These are phyloP conservation scores for Mycena latifolia DNA, from an alignment of 768 basidiomycete species.

Conservation along the genomic window DNA sequence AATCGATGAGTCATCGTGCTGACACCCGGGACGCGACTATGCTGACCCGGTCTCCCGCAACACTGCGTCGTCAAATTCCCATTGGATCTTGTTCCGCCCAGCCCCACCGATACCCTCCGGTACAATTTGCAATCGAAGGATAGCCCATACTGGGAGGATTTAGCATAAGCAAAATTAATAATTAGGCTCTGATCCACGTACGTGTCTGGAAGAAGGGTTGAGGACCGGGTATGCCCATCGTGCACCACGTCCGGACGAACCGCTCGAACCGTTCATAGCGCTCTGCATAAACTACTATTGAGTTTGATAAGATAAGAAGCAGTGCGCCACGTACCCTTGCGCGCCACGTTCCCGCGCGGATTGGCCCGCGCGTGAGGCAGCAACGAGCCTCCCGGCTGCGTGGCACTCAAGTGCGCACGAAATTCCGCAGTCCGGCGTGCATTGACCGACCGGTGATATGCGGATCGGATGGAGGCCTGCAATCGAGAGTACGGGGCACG, in stretches of 20 bases:
- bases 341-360: slow-evolving; percentile 72
- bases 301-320: slow-evolving; percentile 10
- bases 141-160: slow-evolving; percentile 77
- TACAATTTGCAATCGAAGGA: slow-evolving; percentile 84
- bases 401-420: slow-evolving; percentile 85
- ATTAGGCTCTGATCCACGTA: slow-evolving; percentile 44
- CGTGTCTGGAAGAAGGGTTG: slow-evolving; percentile 86
- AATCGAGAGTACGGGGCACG: slow-evolving; percentile 89
- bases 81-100: slow-evolving; percentile 77
- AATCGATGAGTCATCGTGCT: slow-evolving; percentile 37
- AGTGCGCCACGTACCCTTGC: slow-evolving; percentile 62
- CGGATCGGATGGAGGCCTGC: slow-evolving; percentile 88
- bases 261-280: slow-evolving; percentile 80
- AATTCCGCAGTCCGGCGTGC: slow-evolving; percentile 85
- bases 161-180: slow-evolving; percentile 44
- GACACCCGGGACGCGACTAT: slow-evolving; percentile 20
- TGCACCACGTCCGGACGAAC: slow-evolving; percentile 88
- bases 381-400: slow-evolving; percentile 83
- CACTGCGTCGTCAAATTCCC: slow-evolving; percentile 95
- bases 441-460: slow-evolving; percentile 86
- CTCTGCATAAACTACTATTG: slow-evolving; percentile 62
- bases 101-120: slow-evolving; percentile 87
- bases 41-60: slow-evolving; percentile 95
- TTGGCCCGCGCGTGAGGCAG: slow-evolving; percentile 79
- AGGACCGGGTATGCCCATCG: slow-evolving; percentile 88